Base-by-base conservation (phyloP, 2,329 filamentous ascomycete species). In the Paracamarosporium sp. region DNA sequence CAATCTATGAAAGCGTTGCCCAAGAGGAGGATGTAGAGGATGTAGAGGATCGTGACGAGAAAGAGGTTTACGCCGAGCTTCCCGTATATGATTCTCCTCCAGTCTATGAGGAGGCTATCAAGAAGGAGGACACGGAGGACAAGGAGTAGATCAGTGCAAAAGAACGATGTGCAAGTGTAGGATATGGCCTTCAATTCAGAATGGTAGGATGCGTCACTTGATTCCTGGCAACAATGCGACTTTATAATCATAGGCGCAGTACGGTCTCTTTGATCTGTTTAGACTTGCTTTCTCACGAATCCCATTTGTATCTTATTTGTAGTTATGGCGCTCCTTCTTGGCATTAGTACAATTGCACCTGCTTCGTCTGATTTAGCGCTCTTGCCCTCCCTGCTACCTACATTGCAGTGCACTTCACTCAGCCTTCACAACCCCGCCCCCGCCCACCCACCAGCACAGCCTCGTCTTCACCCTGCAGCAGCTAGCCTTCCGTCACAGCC, bases 21-120 rank as follows among this genome's bases (percentile, higher is more conserved):
- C 59, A 68, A 13, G 71, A 75, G 45, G 70, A 72, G 4, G 69
- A 73, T 25, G 62, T 67, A 1, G 66, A 74, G 22, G 65, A 67
- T 13, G 41, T 51, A 5, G 63, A 67, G 6, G 58, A 46, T 11
- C 45, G 25, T 24, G 59, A 54, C 44, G 75, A 77, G 56, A 76
- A 76, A 61, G 63, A 70, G 52, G 68, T 66, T 15, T 76, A 69
- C 50, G 67, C 64, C 12, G 73, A 74, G 33, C 64, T 77, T 35
- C 73, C 74, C 2, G 68, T 71, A 12, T 74, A 74, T 48, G 76
- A 78, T 11, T 70, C 72, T 6, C 76, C 76, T 47, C 76, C 76
- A 1, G 68, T 75, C n/a, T 78, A 78, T 53, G 67, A 75, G 51
- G 74, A 75, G 47, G 61, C 64, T 31, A 50, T 64, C 2, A 68